phyloP scores from a whole-genome alignment of 768 basidiomycete genomes.

The Auricularia auricula-judae region DNA sequence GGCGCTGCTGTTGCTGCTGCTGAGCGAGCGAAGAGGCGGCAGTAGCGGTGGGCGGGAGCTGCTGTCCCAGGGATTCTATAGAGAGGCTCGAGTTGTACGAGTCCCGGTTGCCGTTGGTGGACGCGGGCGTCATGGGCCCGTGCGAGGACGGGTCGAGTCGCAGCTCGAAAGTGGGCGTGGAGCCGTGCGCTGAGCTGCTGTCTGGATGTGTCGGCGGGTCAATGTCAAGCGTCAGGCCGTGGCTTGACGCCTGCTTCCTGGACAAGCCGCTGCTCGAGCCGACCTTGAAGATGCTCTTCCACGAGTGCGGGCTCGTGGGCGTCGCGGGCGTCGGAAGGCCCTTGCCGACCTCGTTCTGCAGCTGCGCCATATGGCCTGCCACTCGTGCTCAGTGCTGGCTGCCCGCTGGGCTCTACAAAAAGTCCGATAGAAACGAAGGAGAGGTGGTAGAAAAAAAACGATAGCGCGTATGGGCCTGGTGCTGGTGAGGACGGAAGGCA shows the following conservation, averaged over 20 bases:
- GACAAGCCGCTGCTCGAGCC: conserved; percentile 3
- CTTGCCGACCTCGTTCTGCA: not conserved
- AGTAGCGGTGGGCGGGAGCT: conserved; percentile 18
- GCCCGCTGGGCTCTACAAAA: too few species aligned
- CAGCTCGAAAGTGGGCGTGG: conserved; percentile 3
- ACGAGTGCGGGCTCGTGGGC: conserved; percentile 5
- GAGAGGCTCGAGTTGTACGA: conserved; percentile 75
- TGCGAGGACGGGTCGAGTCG: conserved; percentile 25
- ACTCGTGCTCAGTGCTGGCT: not conserved
- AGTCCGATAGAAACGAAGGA: too few species aligned
- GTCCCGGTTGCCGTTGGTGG: conserved; percentile 46
- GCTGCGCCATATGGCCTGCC: not conserved
- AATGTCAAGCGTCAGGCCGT: conserved; percentile 7
- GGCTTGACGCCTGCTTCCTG: not conserved
- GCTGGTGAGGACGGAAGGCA: too few species aligned
- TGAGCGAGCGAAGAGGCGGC: conserved; percentile 8
- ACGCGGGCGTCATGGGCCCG: conserved; percentile 42
- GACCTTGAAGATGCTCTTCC: conserved; percentile 7
- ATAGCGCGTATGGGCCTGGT: too few species aligned
- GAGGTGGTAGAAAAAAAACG: too few species aligned
- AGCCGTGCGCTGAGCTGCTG: conserved; percentile 4
- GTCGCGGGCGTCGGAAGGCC: not conserved
- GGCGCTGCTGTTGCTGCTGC: not conserved
- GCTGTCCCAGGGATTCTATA: conserved; percentile 41
- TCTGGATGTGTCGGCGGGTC: not conserved